Conservation (phyloP, 2,329 filamentous ascomycete genomes). For the Dothistroma septosporum region DNA sequence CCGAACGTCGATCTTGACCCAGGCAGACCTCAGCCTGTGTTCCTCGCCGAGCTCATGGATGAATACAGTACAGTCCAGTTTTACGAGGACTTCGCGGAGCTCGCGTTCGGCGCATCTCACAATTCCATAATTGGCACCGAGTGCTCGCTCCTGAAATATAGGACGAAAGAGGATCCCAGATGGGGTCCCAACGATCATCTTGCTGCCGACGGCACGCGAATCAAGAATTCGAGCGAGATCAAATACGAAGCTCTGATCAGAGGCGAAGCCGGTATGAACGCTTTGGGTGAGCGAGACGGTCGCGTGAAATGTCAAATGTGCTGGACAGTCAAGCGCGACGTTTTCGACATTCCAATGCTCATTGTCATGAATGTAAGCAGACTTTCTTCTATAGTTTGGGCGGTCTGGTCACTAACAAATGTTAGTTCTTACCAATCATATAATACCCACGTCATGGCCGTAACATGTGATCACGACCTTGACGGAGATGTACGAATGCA, state of each 20-base stretch:
- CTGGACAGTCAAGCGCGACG: constrained; percentile 94
- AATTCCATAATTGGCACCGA: constrained; percentile 72
- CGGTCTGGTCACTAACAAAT: constrained; percentile 4
- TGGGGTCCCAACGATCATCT: constrained; percentile 48
- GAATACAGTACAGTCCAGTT: constrained; percentile 91
- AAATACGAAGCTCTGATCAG: constrained; percentile 37
- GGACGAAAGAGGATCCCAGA: constrained; percentile 59
- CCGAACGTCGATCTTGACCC: constrained; percentile 28
- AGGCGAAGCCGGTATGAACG: constrained; percentile 73
- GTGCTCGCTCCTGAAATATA: constrained; percentile 87
- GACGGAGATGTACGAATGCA: constrained; percentile 9
- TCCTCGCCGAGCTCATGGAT: constrained; percentile 86
- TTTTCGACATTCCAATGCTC: constrained; percentile 97
- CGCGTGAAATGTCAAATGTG: constrained; percentile 94
- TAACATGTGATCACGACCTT: not conserved
- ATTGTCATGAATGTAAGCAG: constrained; percentile 93
- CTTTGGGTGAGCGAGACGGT: constrained; percentile 74
- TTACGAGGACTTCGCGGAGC: constrained; percentile 88
- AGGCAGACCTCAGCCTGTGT: constrained; percentile 67
- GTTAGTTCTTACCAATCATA: constrained; percentile 25
- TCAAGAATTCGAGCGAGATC: constrained; percentile 21
- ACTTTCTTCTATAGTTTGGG: not conserved
- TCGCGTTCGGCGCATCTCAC: constrained; percentile 87
- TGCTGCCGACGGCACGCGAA: constrained; percentile 31
- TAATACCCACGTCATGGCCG: constrained; percentile 8